A percentile compares a stretch with the other conserved stretches of the same genome.
Evolutionary conservation across 176 grass and related monocot genomes (phyloP).

Genomic region (Oryza longistaminata): DNA sequence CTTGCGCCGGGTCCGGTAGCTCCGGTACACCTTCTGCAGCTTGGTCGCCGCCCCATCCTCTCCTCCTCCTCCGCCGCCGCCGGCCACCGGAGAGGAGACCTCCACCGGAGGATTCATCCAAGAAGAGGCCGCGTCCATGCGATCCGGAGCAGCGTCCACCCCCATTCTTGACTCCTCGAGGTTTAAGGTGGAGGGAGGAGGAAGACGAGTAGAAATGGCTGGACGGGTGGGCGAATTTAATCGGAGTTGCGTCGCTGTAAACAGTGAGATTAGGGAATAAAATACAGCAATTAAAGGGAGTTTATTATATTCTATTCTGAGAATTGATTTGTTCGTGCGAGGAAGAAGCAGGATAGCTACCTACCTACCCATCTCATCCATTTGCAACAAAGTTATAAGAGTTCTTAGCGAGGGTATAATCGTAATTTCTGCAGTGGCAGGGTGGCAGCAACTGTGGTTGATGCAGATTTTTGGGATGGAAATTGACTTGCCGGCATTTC

Average conservation of each 20-base stretch:
- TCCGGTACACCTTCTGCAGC: slow-evolving; percentile 92
- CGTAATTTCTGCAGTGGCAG: too few relatives aligned
- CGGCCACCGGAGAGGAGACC: slow-evolving; percentile 15
- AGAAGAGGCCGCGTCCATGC: background rate
- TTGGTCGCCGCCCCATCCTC: slow-evolving; percentile 70
- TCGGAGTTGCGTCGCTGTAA: slow-evolving; percentile 2
- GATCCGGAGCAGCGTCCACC: slow-evolving; percentile 23
- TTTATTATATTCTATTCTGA: background rate
- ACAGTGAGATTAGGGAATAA: background rate
- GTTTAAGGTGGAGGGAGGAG: background rate
- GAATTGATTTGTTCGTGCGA: background rate
- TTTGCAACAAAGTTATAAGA: background rate
- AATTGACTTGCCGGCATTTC: background rate
- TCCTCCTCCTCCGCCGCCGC: background rate
- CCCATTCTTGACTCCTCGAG: slow-evolving; percentile 23
- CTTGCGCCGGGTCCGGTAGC: slow-evolving; percentile 90
- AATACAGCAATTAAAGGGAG: background rate
- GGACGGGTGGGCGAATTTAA: background rate
- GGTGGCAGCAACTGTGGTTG: background rate
- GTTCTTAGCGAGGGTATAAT: too few relatives aligned
- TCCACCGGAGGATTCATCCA: background rate
- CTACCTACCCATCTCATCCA: background rate
- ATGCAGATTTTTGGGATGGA: background rate
- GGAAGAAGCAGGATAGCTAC: background rate
- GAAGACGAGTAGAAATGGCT: background rate